Conservation (phyloP, 1,139 yeast species). For the Yamadazyma songkhlaensis region DNA sequence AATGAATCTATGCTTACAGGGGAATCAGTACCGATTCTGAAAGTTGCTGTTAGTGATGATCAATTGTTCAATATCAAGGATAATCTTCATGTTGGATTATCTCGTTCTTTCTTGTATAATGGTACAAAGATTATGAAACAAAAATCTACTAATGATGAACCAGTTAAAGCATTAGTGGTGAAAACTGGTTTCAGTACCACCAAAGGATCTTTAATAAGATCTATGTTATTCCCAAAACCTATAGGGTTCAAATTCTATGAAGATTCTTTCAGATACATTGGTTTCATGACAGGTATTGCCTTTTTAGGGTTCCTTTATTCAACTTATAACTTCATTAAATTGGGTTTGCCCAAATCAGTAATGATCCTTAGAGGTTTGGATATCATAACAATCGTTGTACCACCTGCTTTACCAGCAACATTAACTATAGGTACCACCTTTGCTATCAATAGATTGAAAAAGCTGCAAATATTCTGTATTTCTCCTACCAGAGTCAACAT, state of each 20-base stretch:
- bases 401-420: conserved; percentile 98
- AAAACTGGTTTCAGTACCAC: conserved; percentile 94
- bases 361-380: conserved; percentile 90
- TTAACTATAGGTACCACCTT: conserved; percentile 94
- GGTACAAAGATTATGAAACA: conserved; percentile 89
- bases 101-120: conserved; percentile 75
- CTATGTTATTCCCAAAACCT: conserved; percentile 96
- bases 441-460: conserved; percentile 74
- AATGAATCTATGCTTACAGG: conserved; percentile 97
- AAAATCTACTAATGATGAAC: conserved; percentile 61
- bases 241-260: conserved; percentile 88
- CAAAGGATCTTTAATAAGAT: conserved; percentile 90
- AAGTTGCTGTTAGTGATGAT: conserved; percentile 62
- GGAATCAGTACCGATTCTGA: conserved; percentile 95
- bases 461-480: conserved; percentile 71
- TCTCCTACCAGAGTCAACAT: conserved; percentile 92
- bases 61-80: conserved; percentile 56
- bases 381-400: conserved; percentile 92
- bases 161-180: conserved; percentile 83
- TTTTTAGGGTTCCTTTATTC: conserved; percentile 79
- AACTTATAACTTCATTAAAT: conserved; percentile 73
- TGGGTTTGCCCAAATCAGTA: conserved; percentile 65
- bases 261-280: conserved; percentile 94
- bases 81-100: conserved; percentile 62
- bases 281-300: conserved; percentile 89